phyloP scores from a whole-genome alignment of 148 eudicot genomes.

The Chenopodium album region DNA sequence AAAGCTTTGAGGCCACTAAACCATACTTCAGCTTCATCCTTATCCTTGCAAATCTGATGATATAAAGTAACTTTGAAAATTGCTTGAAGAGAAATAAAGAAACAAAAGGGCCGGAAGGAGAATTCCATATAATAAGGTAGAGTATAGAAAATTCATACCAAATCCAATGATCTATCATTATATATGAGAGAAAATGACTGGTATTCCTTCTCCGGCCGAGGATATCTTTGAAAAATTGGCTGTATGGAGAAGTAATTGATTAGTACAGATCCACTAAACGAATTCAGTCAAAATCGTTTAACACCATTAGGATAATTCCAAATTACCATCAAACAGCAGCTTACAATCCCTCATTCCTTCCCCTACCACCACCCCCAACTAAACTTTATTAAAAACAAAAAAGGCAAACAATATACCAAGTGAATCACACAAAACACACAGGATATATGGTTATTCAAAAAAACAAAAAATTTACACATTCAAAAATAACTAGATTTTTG shows the following conservation, averaged over 20 bases:
- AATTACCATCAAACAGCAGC: neutral
- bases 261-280: slow-evolving; percentile 7
- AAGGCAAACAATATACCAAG: neutral
- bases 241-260: slow-evolving; percentile 25
- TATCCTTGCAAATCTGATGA: slow-evolving; percentile 87
- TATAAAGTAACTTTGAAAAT: slow-evolving; percentile 12
- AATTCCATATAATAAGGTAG: neutral
- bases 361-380: neutral
- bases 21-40: slow-evolving; percentile 99
- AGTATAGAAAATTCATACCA: slow-evolving; percentile 51
- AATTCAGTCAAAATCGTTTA: neutral
- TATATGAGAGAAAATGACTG: slow-evolving; percentile 95
- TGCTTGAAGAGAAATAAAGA: slow-evolving; percentile 4
- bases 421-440: neutral
- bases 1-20: slow-evolving; percentile 94
- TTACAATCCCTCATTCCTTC: neutral
- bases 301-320: neutral
- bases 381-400: neutral
- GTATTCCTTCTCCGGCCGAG: slow-evolving; percentile 98
- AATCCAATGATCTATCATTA: slow-evolving; percentile 83
- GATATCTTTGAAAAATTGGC: slow-evolving; percentile 97
- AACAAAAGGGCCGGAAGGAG: slow-evolving; percentile 3
- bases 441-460: neutral
- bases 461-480: neutral
- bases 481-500: neutral